Percentiles rank a stretch among this genome's conserved stretches.
phyloP scores from a whole-genome alignment of 2,329 filamentous ascomycete genomes.

The Mycosphaerella arachidis region DNA sequence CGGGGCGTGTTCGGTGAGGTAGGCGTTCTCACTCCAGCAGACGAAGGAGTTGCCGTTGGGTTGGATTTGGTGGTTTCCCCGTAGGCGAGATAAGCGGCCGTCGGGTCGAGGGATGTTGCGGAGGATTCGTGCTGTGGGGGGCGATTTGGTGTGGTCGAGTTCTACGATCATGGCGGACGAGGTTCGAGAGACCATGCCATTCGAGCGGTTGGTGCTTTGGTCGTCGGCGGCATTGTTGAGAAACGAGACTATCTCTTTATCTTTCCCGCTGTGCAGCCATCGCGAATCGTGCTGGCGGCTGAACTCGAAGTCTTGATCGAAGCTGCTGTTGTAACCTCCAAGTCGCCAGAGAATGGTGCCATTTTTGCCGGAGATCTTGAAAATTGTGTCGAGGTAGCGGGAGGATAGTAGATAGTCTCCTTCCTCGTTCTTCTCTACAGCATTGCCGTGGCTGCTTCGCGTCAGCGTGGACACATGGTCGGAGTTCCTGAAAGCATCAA shows the following conservation, averaged over 20 bases:
- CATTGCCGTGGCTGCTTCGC: slow-evolving; percentile 33
- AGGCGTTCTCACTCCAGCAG: slow-evolving; percentile 38
- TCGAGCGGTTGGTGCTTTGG: not conserved
- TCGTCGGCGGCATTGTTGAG: slow-evolving; percentile 9
- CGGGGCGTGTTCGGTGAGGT: slow-evolving; percentile 35
- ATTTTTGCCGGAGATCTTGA: slow-evolving; percentile 34
- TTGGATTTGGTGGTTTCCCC: slow-evolving; percentile 34
- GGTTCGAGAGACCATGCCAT: too few species aligned
- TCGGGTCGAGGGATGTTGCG: slow-evolving; percentile 34
- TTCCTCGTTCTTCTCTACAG: slow-evolving; percentile 35
- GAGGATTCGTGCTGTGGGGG: not conserved
- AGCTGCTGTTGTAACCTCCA: slow-evolving; percentile 17
- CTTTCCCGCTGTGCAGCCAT: not conserved
- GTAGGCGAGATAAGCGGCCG: slow-evolving; percentile 26
- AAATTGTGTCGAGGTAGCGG: slow-evolving; percentile 37
- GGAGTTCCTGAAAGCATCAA: not conserved
- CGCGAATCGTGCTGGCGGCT: not conserved
- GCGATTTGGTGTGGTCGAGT: not conserved
- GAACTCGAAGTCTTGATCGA: slow-evolving; percentile 6
- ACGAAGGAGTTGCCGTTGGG: slow-evolving; percentile 51
- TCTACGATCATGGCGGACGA: not conserved
- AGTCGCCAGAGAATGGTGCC: slow-evolving; percentile 38
- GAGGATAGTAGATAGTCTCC: slow-evolving; percentile 39
- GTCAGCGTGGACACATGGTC: not conserved
- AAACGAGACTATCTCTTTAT: slow-evolving; percentile 2